These are phyloP conservation scores for Umbelopsis ramanniana DNA, from an alignment of 192 early-diverging fungal species.

Conservation along the genomic window DNA sequence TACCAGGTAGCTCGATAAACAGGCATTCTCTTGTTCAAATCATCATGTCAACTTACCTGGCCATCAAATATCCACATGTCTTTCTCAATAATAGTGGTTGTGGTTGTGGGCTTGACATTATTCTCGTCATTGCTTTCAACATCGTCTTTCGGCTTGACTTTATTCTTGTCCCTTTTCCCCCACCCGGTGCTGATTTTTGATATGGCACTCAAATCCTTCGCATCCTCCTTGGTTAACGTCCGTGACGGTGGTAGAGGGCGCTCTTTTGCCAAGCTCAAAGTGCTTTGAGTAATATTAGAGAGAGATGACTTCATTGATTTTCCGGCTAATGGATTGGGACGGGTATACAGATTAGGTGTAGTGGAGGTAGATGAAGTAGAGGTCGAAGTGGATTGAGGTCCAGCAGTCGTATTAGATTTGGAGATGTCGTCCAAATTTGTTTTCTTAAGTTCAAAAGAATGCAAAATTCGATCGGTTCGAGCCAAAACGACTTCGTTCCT, in stretches of 20 bases:
- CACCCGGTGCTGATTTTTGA: conserved; percentile 16
- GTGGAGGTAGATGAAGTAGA: conserved; percentile 24
- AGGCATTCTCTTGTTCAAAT: not conserved
- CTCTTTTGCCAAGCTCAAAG: conserved; percentile 8
- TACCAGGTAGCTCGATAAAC: not conserved
- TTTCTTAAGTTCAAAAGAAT: conserved; percentile 45
- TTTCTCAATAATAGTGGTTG: conserved; percentile 29
- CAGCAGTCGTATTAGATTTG: conserved; percentile 10
- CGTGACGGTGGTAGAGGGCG: conserved; percentile 17
- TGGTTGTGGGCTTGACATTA: not conserved
- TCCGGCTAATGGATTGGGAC: not conserved
- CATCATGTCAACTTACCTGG: conserved; percentile 42
- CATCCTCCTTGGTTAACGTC: not conserved
- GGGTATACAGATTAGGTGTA: not conserved
- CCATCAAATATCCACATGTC: conserved; percentile 59
- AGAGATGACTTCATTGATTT: not conserved
- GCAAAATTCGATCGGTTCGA: conserved; percentile 60
- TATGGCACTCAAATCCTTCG: not conserved
- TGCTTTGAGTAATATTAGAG: conserved; percentile 1
- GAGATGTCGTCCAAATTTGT: conserved; percentile 22
- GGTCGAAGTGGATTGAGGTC: conserved; percentile 27
- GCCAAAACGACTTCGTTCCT: conserved; percentile 59
- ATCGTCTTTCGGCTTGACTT: not conserved
- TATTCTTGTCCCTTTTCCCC: not conserved
- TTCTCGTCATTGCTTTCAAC: not conserved